These are phyloP conservation scores for Dalbergia oliveri DNA, from an alignment of 306 rosid species.

Conservation along the genomic window DNA sequence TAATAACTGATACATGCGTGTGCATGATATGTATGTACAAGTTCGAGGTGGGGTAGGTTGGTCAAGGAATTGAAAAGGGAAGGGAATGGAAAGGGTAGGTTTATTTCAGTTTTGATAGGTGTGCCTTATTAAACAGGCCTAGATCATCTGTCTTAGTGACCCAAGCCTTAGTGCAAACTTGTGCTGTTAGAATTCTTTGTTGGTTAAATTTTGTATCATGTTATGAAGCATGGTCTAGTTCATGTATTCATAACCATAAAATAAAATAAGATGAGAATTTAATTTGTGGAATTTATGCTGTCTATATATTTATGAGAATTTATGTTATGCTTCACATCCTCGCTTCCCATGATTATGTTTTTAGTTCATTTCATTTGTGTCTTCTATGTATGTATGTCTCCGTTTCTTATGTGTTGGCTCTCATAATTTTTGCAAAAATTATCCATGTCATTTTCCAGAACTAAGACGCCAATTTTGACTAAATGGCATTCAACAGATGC, in stretches of 20 bases:
- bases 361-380: neutral
- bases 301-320: too few relatives aligned
- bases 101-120: neutral
- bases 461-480: slow-evolving; percentile 34
- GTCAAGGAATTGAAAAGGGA: neutral
- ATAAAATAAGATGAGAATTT: neutral
- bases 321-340: slow-evolving; percentile 49
- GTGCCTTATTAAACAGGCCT: neutral
- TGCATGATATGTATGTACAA: neutral
- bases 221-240: neutral
- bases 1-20: neutral
- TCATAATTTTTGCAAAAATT: neutral
- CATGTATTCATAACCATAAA: slow-evolving; percentile 23
- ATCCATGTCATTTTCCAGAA: neutral
- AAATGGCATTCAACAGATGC: neutral
- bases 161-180: neutral
- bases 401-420: neutral
- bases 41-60: neutral
- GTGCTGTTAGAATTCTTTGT: neutral
- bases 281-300: too few relatives aligned
- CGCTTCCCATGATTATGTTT: slow-evolving; percentile 32
- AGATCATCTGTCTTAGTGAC: neutral
- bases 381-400: neutral
- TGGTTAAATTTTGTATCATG: neutral
- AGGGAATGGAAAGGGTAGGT: too few relatives aligned